A percentile compares a stretch with the other conserved stretches of the same genome.
These are phyloP conservation scores for Aureobasidium vineae DNA, from an alignment of 2,329 filamentous ascomycete genomes.

Conservation along the genomic window DNA sequence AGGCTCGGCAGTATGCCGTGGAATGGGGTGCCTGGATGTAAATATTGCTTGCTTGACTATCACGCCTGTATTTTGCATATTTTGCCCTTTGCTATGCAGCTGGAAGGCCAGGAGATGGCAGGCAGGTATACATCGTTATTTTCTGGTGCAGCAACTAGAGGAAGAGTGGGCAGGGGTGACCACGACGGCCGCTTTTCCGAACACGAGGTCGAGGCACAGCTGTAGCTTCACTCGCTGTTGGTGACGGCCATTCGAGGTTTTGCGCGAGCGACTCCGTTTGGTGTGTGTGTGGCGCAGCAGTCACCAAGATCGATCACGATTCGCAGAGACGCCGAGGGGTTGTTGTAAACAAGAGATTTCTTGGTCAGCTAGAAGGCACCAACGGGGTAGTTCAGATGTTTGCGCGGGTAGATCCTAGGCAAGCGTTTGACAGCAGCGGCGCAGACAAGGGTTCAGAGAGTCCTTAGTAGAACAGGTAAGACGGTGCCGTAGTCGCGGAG, in stretches of 20 bases:
- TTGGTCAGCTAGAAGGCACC: constrained; percentile 21
- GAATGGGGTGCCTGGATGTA: too few species aligned
- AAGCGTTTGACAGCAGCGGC: constrained; percentile 12
- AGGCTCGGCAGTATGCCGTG: not conserved
- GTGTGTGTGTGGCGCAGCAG: constrained; percentile 24
- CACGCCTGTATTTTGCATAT: not conserved
- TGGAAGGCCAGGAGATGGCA: not conserved
- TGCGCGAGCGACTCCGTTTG: not conserved
- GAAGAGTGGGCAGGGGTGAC: too few species aligned
- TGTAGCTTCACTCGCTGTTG: not conserved
- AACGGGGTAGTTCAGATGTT: constrained; percentile 11
- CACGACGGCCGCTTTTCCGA: not conserved
- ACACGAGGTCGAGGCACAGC: not conserved
- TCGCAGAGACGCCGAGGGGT: not conserved
- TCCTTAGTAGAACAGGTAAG: not conserved
- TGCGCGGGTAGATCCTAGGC: constrained; percentile 10
- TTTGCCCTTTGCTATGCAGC: not conserved
- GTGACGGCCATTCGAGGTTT: not conserved
- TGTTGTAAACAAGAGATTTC: constrained; percentile 16
- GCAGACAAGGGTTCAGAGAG: constrained; percentile 14
- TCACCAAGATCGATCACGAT: not conserved
- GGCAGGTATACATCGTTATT: not conserved
- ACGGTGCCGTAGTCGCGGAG: constrained; percentile 22
- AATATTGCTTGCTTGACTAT: not conserved
- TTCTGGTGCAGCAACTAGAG: not conserved